Conservation (phyloP, 2,329 filamentous ascomycete species). For the Fusarium nygamai region DNA sequence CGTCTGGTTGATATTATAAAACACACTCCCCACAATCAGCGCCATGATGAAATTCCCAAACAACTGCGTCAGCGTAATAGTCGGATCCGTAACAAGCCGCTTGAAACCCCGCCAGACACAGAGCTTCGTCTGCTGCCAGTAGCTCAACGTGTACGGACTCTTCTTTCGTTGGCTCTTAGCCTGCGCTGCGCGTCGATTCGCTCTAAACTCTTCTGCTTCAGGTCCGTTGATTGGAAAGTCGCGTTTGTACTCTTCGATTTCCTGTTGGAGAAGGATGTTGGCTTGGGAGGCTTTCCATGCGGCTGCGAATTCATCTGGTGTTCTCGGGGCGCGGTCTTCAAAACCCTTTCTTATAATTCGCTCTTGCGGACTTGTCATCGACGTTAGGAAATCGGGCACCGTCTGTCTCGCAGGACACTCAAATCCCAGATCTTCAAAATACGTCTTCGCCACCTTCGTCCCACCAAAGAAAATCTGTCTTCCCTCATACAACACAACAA, state of each 20-base stretch:
- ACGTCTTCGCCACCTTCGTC: constrained; percentile 36
- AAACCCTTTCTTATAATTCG: constrained; percentile 46
- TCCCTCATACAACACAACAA: constrained; percentile 72
- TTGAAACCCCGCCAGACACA: constrained; percentile 50
- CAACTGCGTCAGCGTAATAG: constrained; percentile 51
- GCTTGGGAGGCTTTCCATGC: constrained; percentile 42
- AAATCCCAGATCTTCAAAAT: constrained; percentile 60
- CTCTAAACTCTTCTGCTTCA: constrained; percentile 59
- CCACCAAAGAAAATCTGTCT: constrained; percentile 65
- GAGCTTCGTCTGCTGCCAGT: constrained; percentile 32
- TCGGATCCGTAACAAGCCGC: constrained; percentile 52
- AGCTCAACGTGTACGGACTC: constrained; percentile 39
- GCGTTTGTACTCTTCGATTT: constrained; percentile 62
- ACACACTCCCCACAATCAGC: constrained; percentile 63
- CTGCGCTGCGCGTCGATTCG: constrained; percentile 56
- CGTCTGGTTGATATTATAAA: constrained; percentile 56
- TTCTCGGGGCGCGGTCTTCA: constrained; percentile 47
- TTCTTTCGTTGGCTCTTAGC: constrained; percentile 51
- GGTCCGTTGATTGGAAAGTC: constrained; percentile 47
- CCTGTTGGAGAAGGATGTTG: constrained; percentile 52
- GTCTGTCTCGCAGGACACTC: constrained; percentile 64
- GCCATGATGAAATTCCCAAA: constrained; percentile 58
- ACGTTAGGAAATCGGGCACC: constrained; percentile 76
- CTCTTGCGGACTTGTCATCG: constrained; percentile 55
- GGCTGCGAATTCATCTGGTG: constrained; percentile 50